Base-by-base conservation (phyloP, 371 early-diverging fungal genomes). In the Fennellomyces sp. region DNA sequence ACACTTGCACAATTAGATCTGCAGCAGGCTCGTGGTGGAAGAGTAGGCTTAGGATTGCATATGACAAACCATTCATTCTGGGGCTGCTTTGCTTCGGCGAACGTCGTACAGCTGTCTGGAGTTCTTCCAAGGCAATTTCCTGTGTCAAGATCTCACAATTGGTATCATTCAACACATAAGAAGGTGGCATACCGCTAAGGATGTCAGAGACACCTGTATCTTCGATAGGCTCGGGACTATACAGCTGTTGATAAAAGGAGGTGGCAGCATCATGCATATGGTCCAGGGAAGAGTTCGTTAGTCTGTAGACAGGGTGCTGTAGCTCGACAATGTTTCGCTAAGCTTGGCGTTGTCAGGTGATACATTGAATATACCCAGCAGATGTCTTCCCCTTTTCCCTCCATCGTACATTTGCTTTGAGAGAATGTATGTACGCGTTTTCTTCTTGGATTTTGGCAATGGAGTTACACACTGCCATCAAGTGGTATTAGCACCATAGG, bases 261-360 rank as follows among this genome's bases (percentile, higher is more conserved):
- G 41, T 13, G 17, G 60, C 52, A 8, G 51, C 5, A 1, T 49
- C n/a, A 17, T 48, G 33, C 58, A 58, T 58, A 13, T 33, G 13
- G n/a, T 31, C 38, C 15, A 27, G 36, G 15, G 48, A 13, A 3
- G 48, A 47, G 6, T 15, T 26, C 2, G 21, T 19, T 4, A n/a
- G 12, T 7, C 59, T 38, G 8, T 49, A 13, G 5, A n/a, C 35
- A 4, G 58, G 58, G 33, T 58, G 47, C 7, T 12, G 41, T 4
- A 60, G 13, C 0, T n/a, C 21, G 1, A 1, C 5, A 8, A 52
- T 51, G 17, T 27, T 36, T 8, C 47, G 28, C 23, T 58, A 49
- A n/a, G 48, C 26, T 17, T 8, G 7, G 1, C 58, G 48, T 12
- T 23, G 7, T 8, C 11, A 10, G 5, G 21, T 31, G 12, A 27